Percentiles rank a stretch among this genome's conserved stretches.
phyloP scores from a whole-genome alignment of 2,329 filamentous ascomycete species.

The Chrysoporthe cubensis region DNA sequence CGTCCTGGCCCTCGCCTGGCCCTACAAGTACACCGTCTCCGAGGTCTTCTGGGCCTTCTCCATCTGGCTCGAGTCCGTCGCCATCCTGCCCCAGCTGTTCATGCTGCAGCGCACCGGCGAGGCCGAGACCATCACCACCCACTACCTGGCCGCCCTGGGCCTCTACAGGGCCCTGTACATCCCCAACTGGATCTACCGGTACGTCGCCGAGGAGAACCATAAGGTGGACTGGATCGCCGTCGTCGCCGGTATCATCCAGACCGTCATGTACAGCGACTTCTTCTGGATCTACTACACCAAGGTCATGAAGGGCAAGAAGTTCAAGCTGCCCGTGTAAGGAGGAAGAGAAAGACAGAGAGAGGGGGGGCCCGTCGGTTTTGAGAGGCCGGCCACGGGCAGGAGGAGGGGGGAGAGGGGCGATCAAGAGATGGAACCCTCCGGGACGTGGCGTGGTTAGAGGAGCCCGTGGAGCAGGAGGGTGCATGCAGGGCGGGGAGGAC shows the following conservation, averaged over 20 bases:
- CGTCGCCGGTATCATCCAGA: slow-evolving; percentile 88
- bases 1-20: slow-evolving; percentile 78
- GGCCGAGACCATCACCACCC: slow-evolving; percentile 98
- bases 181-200: slow-evolving; percentile 97
- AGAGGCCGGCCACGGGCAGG: neutral
- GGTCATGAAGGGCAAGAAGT: slow-evolving; percentile 87
- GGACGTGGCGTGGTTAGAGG: neutral
- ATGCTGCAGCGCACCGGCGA: slow-evolving; percentile 98
- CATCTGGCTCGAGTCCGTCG: slow-evolving; percentile 97
- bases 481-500: neutral
- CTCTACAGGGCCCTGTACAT: slow-evolving; percentile 94
- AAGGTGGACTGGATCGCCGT: slow-evolving; percentile 85
- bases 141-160: slow-evolving; percentile 94
- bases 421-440: neutral
- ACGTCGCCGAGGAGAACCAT: slow-evolving; percentile 73
- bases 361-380: too few species aligned
- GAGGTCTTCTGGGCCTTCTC: slow-evolving; percentile 98
- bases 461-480: neutral
- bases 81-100: slow-evolving; percentile 95
- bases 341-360: neutral
- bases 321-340: slow-evolving; percentile 77
- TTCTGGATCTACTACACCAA: slow-evolving; percentile 99
- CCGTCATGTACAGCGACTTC: slow-evolving; percentile 95
- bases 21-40: slow-evolving; percentile 78
- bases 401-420: neutral